Evolutionary conservation across 257 asterid genomes (phyloP).

Genomic region (Salvia miltiorrhiza): DNA sequence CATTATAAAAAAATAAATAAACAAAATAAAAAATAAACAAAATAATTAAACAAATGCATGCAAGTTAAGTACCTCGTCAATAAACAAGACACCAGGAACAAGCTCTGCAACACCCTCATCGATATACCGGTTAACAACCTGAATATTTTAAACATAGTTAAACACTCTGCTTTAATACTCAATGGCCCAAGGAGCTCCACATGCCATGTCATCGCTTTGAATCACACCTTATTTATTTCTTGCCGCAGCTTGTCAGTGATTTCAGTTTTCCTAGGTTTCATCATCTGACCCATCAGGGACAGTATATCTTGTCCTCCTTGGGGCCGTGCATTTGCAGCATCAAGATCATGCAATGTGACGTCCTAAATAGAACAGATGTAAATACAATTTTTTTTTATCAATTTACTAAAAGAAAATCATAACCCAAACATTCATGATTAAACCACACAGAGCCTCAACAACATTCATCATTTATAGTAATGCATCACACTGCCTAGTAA

Average conservation of each 20-base stretch:
- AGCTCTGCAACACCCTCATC: conserved; percentile 96
- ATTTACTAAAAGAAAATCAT: neutral
- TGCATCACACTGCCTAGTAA: neutral
- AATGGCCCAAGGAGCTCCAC: neutral
- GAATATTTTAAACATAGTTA: conserved; percentile 18
- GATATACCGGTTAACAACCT: conserved; percentile 90
- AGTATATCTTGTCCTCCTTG: conserved; percentile 99
- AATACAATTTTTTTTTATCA: neutral
- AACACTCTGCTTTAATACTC: neutral
- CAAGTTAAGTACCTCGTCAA: conserved; percentile 62
- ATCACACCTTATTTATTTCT: conserved; percentile 84
- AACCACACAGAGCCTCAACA: conserved; percentile 10
- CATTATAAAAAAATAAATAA: neutral
- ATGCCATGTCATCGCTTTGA: neutral
- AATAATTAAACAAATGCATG: neutral
- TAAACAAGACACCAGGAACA: conserved; percentile 93
- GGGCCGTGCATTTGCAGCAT: conserved; percentile 97
- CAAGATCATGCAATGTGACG: conserved; percentile 93
- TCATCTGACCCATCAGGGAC: conserved; percentile 97
- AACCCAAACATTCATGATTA: neutral
- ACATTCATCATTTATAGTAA: neutral
- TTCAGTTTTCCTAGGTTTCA: conserved; percentile 97
- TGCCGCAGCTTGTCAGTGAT: conserved; percentile 89
- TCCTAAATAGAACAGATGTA: conserved; percentile 38
- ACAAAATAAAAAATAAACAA: neutral